Evolutionary conservation across 2,329 filamentous ascomycete species (phyloP).

Genomic region (Chaetothyriales sp.): DNA sequence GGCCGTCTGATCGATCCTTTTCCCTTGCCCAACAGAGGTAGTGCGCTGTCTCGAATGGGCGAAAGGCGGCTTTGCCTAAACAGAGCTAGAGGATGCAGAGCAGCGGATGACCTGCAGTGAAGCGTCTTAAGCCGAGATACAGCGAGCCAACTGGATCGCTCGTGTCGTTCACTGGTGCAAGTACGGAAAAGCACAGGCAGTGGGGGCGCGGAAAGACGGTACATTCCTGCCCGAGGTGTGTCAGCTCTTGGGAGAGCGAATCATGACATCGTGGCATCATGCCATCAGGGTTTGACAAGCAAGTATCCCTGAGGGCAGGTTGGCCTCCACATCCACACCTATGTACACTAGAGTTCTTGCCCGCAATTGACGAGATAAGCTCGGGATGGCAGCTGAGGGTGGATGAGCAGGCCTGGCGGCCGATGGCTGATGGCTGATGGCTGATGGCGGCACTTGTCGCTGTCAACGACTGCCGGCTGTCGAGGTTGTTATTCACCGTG

Average conservation of each 20-base stretch:
- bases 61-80: neutral
- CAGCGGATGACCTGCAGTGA: neutral
- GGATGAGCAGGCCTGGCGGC: neutral
- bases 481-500: neutral
- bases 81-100: neutral
- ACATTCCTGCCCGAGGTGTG: neutral
- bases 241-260: neutral
- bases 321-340: neutral
- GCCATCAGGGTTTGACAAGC: neutral
- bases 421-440: neutral
- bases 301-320: neutral
- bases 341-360: neutral
- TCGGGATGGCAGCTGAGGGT: neutral
- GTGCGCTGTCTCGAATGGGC: neutral
- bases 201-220: too few relatives aligned
- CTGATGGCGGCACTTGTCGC: neutral
- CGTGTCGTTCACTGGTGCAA: too few relatives aligned
- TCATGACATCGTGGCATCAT: neutral
- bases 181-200: neutral
- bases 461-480: neutral
- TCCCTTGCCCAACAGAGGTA: too few relatives aligned
- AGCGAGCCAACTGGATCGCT: neutral
- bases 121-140: neutral
- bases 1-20: neutral
- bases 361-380: neutral